Percentiles rank a stretch among this genome's conserved stretches.
Evolutionary conservation across 257 asterid genomes (phyloP).

Genomic region (Penstemon eatonii): DNA sequence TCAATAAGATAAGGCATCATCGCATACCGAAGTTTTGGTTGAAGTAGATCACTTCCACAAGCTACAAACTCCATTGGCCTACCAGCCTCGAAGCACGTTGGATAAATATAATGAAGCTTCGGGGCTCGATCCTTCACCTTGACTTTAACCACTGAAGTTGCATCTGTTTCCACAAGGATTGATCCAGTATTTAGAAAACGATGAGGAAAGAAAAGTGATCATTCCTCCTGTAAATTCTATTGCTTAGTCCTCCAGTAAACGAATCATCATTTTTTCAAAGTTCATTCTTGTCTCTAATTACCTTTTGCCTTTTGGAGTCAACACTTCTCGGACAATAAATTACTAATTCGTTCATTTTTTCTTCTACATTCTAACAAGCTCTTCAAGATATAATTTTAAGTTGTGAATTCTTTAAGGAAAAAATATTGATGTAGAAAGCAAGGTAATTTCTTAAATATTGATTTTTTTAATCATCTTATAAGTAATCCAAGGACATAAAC

Average conservation of each 20-base stretch:
- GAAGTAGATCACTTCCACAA: constrained; percentile 84
- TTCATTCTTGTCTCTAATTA: not conserved
- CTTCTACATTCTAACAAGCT: not conserved
- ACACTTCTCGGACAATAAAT: not conserved
- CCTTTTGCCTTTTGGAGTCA: not conserved
- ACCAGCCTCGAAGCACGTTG: constrained; percentile 89
- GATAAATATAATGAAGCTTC: constrained; percentile 74
- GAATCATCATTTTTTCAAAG: not conserved
- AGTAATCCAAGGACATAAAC: not conserved
- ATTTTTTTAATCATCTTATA: not conserved
- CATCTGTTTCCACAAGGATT: constrained; percentile 48
- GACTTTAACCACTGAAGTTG: constrained; percentile 60
- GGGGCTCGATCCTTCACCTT: constrained; percentile 65
- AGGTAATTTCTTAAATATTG: too few species aligned
- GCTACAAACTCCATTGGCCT: constrained; percentile 82
- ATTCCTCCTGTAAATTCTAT: not conserved
- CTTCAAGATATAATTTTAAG: not conserved
- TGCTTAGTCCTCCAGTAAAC: not conserved
- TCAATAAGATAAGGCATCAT: not conserved
- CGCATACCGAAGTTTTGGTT: constrained; percentile 72
- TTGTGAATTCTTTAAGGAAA: too few species aligned
- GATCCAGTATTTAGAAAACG: constrained; percentile 22
- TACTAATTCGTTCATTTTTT: not conserved
- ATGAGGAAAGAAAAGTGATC: constrained; percentile 17
- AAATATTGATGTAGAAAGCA: too few species aligned